Evolutionary conservation across 2,329 filamentous ascomycete species (phyloP), one percentile per base, ranked within the genome.

Genomic region (Penicillium sp.): DNA sequence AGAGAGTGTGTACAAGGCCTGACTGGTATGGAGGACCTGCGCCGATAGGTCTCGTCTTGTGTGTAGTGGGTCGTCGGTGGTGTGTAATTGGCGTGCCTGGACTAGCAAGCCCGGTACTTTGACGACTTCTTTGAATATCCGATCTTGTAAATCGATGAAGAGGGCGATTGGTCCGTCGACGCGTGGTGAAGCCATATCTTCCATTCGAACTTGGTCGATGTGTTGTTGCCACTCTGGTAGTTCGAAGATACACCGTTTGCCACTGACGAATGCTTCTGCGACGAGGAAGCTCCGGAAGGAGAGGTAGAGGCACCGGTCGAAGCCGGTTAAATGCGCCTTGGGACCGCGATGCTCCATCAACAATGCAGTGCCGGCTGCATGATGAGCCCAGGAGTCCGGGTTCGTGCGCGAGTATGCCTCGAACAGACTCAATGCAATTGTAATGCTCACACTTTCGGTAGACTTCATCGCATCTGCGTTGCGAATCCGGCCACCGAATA

Each of bases 271-370:
- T 2, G 75, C 70, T 45, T 76, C 70, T 19, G 74, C 72, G 33
- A 76, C 65, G 9, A 77, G 63, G 40, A 75, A 76, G 40, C 72
- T 74, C 13, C 75, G 72, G 61, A 75, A 77, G 6, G 74, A 74
- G 13, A 76, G 64, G 51, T 72, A 76, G 3, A 77, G 63, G 35
- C 70, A 70, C 19, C 71, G 71, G 51, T 76, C 75, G 40, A 77
- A 70, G 4, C 74, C 75, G 2, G 57, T 64, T 8, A 70, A 62
- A 58, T 76, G 72, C 15, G 68, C 67, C n/a, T 54, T 54, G 8
- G 74, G 69, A 10, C 75, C 75, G 37, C 75, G 73, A 30, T 72
- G 64, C 4, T 66, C 66, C 71, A 77, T 76, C 24, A 77, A 64
- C 12, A 70, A 57, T 17, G 69, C 69, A 3, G 73, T 73, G 17